phyloP scores from a whole-genome alignment of 1,284 basidiomycete genomes.

The Irpex sp. region DNA sequence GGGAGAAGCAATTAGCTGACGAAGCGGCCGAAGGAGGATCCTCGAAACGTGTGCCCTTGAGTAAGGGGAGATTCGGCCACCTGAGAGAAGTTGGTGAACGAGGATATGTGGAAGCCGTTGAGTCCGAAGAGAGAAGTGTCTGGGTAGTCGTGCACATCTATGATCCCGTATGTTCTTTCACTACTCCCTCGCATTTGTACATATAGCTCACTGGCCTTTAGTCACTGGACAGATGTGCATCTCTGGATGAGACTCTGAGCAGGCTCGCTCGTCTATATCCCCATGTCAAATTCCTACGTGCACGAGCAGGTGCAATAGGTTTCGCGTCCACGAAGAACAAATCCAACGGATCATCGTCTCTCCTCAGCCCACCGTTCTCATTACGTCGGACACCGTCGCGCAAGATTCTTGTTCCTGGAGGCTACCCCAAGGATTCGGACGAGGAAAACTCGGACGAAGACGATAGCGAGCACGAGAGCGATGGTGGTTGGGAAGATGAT shows the following conservation, averaged over 20 bases:
- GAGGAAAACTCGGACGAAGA: slow-evolving; percentile 39
- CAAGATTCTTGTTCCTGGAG: slow-evolving; percentile 16
- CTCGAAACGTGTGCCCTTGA: slow-evolving; percentile 33
- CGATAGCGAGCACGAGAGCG: slow-evolving; percentile 28
- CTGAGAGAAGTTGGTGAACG: slow-evolving; percentile 73
- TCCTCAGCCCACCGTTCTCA: slow-evolving; percentile 15
- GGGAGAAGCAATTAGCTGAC: slow-evolving; percentile 36
- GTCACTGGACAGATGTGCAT: slow-evolving; percentile 70
- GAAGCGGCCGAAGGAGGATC: slow-evolving; percentile 27
- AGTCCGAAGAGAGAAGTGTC: slow-evolving; percentile 59
- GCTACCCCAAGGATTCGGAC: slow-evolving; percentile 21
- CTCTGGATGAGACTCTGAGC: slow-evolving; percentile 63
- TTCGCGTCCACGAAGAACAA: slow-evolving; percentile 47
- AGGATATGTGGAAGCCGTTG: slow-evolving; percentile 72
- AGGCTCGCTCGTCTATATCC: slow-evolving; percentile 65
- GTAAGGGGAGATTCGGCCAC: slow-evolving; percentile 68
- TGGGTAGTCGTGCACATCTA: slow-evolving; percentile 84
- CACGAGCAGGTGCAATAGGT: slow-evolving; percentile 68
- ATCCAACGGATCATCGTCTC: slow-evolving; percentile 4
- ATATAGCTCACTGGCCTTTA: slow-evolving; percentile 20
- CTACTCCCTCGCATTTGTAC: slow-evolving; percentile 1
- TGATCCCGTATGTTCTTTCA: slow-evolving; percentile 57
- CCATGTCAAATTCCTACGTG: slow-evolving; percentile 74
- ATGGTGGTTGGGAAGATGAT: slow-evolving; percentile 43
- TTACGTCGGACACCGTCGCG: slow-evolving; percentile 21